These are phyloP conservation scores for Lipomyces orientalis DNA, from an alignment of 805 yeast species.

Conservation along the genomic window DNA sequence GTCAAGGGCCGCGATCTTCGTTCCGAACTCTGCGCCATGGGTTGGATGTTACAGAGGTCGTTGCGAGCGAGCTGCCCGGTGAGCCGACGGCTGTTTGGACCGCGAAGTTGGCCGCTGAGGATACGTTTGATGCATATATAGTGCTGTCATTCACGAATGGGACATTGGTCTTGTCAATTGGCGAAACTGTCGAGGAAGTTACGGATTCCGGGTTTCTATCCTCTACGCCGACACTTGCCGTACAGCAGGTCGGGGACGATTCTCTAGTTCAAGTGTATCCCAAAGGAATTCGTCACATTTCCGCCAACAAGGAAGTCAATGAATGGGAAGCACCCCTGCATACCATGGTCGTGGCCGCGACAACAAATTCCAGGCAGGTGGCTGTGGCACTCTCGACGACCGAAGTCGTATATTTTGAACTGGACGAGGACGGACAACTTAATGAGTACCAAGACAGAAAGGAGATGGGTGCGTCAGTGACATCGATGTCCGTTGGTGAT, in stretches of 20 bases:
- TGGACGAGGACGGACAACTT: slow-evolving; percentile 60
- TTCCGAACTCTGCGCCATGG: slow-evolving; percentile 62
- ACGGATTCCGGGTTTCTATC: slow-evolving; percentile 65
- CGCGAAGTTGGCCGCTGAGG: slow-evolving; percentile 54
- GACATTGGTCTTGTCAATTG: slow-evolving; percentile 76
- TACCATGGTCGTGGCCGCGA: slow-evolving; percentile 61
- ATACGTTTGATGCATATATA: slow-evolving; percentile 64
- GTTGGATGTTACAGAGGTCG: slow-evolving; percentile 64
- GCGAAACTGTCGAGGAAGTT: slow-evolving; percentile 80
- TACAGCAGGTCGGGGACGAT: slow-evolving; percentile 66
- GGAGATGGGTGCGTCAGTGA: slow-evolving; percentile 59
- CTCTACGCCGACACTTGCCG: slow-evolving; percentile 66
- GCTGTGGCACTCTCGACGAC: slow-evolving; percentile 72
- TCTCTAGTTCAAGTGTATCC: slow-evolving; percentile 76
- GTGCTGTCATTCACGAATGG: slow-evolving; percentile 68
- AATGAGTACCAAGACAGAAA: slow-evolving; percentile 71
- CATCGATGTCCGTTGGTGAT: slow-evolving; percentile 55
- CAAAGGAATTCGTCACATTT: slow-evolving; percentile 69
- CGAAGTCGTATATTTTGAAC: slow-evolving; percentile 82
- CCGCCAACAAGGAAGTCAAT: slow-evolving; percentile 46
- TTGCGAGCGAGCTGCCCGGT: slow-evolving; percentile 76
- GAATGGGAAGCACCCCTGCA: slow-evolving; percentile 90
- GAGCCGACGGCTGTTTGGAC: slow-evolving; percentile 69
- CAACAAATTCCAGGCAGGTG: slow-evolving; percentile 71
- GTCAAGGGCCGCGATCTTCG: slow-evolving; percentile 51